phyloP scores from a whole-genome alignment of 805 yeast species.

The Tetrapisispora nanseiensis region DNA sequence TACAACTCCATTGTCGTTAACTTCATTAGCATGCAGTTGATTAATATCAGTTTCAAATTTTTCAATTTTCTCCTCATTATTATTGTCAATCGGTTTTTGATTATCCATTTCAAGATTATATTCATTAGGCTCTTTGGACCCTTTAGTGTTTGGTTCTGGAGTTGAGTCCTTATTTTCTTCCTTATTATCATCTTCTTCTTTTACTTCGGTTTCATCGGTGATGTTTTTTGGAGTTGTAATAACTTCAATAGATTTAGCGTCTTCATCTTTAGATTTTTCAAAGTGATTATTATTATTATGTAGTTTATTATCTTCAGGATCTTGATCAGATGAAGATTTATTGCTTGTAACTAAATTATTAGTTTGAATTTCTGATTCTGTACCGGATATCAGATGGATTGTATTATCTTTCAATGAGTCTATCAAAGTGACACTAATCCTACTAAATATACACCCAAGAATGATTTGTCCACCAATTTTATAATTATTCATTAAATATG shows the following conservation, averaged over 20 bases:
- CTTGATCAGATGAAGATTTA: too few species aligned
- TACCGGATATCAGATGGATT: neutral
- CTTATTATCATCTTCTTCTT: neutral
- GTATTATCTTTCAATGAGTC: neutral
- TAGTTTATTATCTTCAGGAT: neutral
- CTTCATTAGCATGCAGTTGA: neutral
- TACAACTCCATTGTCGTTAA: neutral
- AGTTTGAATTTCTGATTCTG: too few species aligned
- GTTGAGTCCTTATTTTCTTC: neutral
- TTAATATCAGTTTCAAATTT: neutral
- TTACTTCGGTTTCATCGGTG: neutral
- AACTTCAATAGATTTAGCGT: neutral
- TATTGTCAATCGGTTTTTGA: too few species aligned
- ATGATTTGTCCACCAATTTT: constrained; percentile 61
- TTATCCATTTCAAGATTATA: neutral
- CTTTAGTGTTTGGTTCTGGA: too few species aligned
- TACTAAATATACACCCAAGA: neutral
- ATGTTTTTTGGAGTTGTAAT: too few species aligned
- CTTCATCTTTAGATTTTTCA: neutral
- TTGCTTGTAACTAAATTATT: too few species aligned
- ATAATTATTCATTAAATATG: constrained; percentile 81
- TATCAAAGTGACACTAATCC: neutral
- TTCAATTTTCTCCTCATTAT: neutral
- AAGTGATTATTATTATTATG: neutral
- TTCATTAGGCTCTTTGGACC: too few species aligned